These are phyloP conservation scores for Sicyos edulis DNA, from an alignment of 306 rosid species.

Conservation along the genomic window DNA sequence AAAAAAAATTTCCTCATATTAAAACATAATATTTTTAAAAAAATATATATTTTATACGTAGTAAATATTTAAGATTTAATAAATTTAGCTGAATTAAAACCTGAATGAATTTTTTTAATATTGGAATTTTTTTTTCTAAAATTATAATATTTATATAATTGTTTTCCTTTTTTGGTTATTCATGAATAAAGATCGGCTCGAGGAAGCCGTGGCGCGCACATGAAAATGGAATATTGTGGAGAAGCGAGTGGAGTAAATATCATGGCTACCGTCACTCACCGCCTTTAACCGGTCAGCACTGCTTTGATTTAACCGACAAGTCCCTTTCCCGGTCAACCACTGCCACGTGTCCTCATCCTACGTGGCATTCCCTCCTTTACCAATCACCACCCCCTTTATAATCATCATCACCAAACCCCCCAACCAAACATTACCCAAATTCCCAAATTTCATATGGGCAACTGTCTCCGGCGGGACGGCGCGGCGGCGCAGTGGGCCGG, in stretches of 20 bases:
- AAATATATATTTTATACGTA: too few species aligned
- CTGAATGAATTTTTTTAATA: too few species aligned
- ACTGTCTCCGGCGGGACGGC: constrained; percentile 49
- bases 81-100: too few species aligned
- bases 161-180: too few species aligned
- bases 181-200: not conserved
- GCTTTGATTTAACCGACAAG: constrained; percentile 7
- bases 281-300: not conserved
- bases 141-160: too few species aligned
- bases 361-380: constrained; percentile 15
- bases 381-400: not conserved
- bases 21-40: too few species aligned
- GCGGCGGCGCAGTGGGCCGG: constrained; percentile 34
- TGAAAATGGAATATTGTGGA: not conserved
- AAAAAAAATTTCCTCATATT: too few species aligned
- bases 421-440: not conserved
- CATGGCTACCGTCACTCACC: constrained; percentile 8
- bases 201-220: not conserved
- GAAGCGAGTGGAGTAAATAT: too few species aligned
- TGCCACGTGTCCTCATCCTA: constrained; percentile 16
- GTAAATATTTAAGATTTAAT: too few species aligned
- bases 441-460: constrained; percentile 43
- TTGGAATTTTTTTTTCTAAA: too few species aligned
- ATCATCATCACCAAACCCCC: not conserved
- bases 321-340: constrained; percentile 12